phyloP scores from a whole-genome alignment of 371 early-diverging fungal genomes.

The Parasitella parasitica region DNA sequence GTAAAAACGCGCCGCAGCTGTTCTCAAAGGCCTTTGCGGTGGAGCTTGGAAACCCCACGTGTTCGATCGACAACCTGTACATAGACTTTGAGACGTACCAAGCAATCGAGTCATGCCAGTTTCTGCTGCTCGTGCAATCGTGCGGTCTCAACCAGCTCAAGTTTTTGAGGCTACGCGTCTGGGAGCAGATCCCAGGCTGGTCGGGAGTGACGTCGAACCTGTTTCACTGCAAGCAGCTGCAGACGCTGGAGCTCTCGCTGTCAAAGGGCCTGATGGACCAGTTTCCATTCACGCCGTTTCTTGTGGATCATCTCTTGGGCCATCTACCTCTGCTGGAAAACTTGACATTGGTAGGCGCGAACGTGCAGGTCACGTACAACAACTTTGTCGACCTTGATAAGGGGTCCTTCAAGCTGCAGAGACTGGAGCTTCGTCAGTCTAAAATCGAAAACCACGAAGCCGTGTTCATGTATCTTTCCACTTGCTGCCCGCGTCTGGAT shows the following conservation, averaged over 20 bases:
- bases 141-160: slow-evolving; percentile 2
- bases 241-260: slow-evolving; percentile 9
- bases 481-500: slow-evolving; percentile 7
- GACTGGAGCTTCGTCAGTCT: slow-evolving; percentile 2
- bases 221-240: slow-evolving; percentile 13
- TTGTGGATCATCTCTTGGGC: slow-evolving; percentile 11
- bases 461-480: slow-evolving; percentile 5
- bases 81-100: slow-evolving; percentile 14
- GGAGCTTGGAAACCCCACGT: background rate
- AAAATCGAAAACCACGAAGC: slow-evolving; percentile 9
- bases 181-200: slow-evolving; percentile 22
- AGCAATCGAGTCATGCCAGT: slow-evolving; percentile 22
- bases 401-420: background rate
- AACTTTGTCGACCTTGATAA: background rate
- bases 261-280: slow-evolving; percentile 13
- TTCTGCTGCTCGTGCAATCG: slow-evolving; percentile 4
- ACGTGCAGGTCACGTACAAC: slow-evolving; percentile 11
- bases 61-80: slow-evolving; percentile 8
- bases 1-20: slow-evolving; percentile 8
- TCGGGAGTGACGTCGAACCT: slow-evolving; percentile 8
- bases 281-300: slow-evolving; percentile 18
- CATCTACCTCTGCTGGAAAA: slow-evolving; percentile 9
- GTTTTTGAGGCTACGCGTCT: slow-evolving; percentile 9
- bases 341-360: slow-evolving; percentile 7
- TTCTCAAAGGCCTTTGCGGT: slow-evolving; percentile 4